Conservation (phyloP, 805 yeast genomes). For the Wilhelminamyces savonicus region DNA sequence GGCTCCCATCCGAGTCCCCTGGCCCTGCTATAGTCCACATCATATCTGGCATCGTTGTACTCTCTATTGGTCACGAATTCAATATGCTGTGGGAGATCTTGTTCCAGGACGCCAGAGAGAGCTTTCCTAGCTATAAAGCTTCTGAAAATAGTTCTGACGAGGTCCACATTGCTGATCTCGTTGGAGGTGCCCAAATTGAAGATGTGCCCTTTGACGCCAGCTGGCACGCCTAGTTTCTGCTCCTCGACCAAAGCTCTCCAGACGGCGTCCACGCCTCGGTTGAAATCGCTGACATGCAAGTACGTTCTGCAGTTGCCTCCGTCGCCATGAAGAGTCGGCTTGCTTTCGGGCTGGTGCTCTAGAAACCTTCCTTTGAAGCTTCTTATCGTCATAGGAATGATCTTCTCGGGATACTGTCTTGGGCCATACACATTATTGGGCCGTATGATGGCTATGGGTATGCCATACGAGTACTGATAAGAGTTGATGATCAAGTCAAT, state of each 20-base stretch:
- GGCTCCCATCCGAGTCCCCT: conserved; percentile 27
- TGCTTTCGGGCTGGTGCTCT: conserved; percentile 7
- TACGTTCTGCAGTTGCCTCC: conserved; percentile 41
- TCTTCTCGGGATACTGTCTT: conserved; percentile 48
- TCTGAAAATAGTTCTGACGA: conserved; percentile 14
- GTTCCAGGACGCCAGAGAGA: conserved; percentile 1
- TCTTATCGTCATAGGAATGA: conserved; percentile 29
- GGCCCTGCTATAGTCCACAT: conserved; percentile 17
- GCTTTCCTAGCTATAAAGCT: conserved; percentile 5
- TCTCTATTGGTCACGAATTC: conserved; percentile 22
- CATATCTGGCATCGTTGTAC: conserved; percentile 27
- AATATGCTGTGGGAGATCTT: conserved; percentile 9
- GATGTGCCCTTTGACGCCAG: conserved; percentile 1
- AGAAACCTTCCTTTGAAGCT: conserved; percentile 14
- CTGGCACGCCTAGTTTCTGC: conserved; percentile 11
- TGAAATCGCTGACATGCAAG: conserved; percentile 38
- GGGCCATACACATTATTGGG: conserved; percentile 52
- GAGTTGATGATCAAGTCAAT: conserved; percentile 43
- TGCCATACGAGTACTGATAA: conserved; percentile 33
- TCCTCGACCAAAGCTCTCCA: conserved; percentile 6
- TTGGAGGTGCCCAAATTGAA: conserved; percentile 21
- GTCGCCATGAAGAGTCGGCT: conserved; percentile 40
- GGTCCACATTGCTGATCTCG: conserved; percentile 18
- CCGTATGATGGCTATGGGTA: conserved; percentile 39
- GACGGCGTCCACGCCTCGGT: conserved; percentile 29